Percentiles rank a stretch among this genome's conserved stretches.
Evolutionary conservation across 169 alveolate species (phyloP).

Genomic region (Theileria equi): DNA sequence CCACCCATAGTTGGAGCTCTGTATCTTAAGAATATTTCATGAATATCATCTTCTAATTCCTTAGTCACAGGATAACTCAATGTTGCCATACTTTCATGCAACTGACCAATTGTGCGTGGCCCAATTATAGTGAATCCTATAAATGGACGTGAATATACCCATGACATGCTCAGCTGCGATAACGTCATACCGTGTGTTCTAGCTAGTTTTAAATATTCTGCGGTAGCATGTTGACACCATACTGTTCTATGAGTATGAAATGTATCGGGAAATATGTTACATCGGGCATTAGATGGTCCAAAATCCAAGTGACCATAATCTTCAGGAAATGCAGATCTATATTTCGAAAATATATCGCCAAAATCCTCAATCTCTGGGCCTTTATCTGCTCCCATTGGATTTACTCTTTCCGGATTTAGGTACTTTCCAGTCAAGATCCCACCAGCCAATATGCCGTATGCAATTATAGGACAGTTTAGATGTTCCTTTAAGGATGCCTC

Average conservation of each 20-base stretch:
- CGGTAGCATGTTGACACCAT: constrained; percentile 82
- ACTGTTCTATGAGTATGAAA: constrained; percentile 83
- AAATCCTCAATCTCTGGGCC: constrained; percentile 34
- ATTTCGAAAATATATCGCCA: constrained; percentile 5
- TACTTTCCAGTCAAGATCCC: constrained; percentile 84
- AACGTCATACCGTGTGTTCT: constrained; percentile 77
- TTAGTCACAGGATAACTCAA: constrained; percentile 74
- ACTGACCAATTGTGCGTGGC: constrained; percentile 81
- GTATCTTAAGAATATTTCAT: constrained; percentile 76
- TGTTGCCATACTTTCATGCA: constrained; percentile 73
- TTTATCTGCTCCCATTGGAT: constrained; percentile 73
- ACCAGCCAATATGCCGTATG: constrained; percentile 82
- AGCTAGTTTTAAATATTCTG: constrained; percentile 76
- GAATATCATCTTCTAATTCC: constrained; percentile 69
- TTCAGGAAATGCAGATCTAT: constrained; percentile 69
- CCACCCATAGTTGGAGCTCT: constrained; percentile 86
- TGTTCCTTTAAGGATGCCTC: constrained; percentile 69
- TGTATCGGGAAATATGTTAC: constrained; percentile 74
- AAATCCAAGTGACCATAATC: constrained; percentile 78
- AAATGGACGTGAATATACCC: constrained; percentile 77
- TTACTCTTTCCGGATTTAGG: constrained; percentile 79
- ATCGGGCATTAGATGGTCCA: constrained; percentile 80
- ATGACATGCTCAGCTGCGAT: constrained; percentile 73
- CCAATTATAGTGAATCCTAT: constrained; percentile 76
- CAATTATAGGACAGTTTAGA: constrained; percentile 76